Evolutionary conservation across 441 rosid genomes (phyloP), one percentile per base, ranked within the genome.

Genomic region (Gossypium lobatum): DNA sequence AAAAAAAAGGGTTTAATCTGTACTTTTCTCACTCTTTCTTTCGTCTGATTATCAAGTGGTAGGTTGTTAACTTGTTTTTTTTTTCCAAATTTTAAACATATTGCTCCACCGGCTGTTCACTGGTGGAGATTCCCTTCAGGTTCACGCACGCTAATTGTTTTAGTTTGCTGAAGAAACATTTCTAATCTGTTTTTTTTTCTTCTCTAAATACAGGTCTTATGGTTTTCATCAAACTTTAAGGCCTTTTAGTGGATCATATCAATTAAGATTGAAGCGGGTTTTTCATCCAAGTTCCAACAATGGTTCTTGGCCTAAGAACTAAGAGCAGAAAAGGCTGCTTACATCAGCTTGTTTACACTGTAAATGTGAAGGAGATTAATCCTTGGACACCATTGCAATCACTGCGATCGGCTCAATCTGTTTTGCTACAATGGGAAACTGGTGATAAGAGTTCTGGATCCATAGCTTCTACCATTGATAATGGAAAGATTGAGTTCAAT

Each of bases 311-410:
- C 59, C 76, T 90, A 50, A 78, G 92, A 84, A 85, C 87, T 34
- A 93, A 89, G 90, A 87, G 83, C 77, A 80, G 86, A 21, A 91
- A 82, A 83, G 87, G 84, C 39, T 76, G 75, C 50, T 76, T 80
- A 0, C 81, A 88, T 62, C 83, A 81, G 64, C 80, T 86, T 31
- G 87, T 86, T 75, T 93, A 90, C 83, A 77, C 83, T 21, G 74
- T 91, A 76, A 79, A 79, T 55, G 80, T 91, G 16, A 87, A 87
- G 61, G 93, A 87, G 80, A 83, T 93, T 70, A 90, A 81, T 80
- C 98, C 98, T 76, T 93, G 98, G 97, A 91, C 91, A 62, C 86
- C 86, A 16, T 86, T 78, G 1, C 84, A 84, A 64, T 81, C 87
- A 62, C 60, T 77, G 14, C 83, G 69, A 71, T 81, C 90, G 4